Evolutionary conservation across 495 filamentous ascomycete species (phyloP).

Genomic region (Aspergillus panamensis): DNA sequence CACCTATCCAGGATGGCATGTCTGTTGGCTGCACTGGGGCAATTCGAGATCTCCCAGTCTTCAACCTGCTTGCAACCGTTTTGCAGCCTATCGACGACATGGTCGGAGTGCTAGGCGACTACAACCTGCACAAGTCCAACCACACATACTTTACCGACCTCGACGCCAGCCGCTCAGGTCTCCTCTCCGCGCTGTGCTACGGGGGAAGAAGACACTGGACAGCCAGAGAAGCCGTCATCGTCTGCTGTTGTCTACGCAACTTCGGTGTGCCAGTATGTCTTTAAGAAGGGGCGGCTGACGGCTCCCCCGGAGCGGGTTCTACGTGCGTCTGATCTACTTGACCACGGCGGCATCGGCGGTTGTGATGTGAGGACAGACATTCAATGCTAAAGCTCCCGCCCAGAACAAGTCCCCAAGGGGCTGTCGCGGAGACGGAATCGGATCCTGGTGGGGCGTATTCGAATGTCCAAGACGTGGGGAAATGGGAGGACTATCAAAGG

Average conservation of each 20-base stretch:
- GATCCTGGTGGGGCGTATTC: neutral
- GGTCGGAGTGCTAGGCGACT: conserved; percentile 45
- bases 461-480: no score
- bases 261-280: conserved; percentile 60
- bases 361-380: neutral
- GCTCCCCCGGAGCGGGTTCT: conserved; percentile 65
- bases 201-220: neutral
- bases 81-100: neutral
- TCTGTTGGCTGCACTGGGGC: neutral
- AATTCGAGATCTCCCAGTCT: neutral
- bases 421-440: neutral
- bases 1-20: neutral
- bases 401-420: neutral
- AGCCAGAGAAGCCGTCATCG: conserved; percentile 9
- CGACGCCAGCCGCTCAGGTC: conserved; percentile 65
- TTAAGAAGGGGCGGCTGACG: conserved; percentile 69
- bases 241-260: conserved; percentile 18
- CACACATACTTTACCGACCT: conserved; percentile 80
- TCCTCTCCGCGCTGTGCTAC: conserved; percentile 42
- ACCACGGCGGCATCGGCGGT: neutral
- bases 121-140: conserved; percentile 85
- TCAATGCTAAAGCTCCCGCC: neutral
- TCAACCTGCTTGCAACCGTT: neutral
- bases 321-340: conserved; percentile 52
- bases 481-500: no score